Base-by-base conservation (phyloP, 2,329 filamentous ascomycete species). In the Knufia petricola region DNA sequence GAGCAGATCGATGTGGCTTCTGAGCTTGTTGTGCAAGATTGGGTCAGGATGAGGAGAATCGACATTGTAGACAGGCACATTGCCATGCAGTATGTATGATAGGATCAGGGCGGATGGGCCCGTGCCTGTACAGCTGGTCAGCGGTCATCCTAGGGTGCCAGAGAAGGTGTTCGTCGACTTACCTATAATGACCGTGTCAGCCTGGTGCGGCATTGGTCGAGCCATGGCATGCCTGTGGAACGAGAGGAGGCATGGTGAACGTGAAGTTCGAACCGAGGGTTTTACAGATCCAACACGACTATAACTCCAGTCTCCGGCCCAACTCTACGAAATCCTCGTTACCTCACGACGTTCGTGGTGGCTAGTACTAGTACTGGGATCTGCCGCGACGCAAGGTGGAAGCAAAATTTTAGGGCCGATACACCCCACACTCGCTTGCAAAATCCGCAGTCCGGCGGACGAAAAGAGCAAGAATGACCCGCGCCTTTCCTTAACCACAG, bases 91-190 rank as follows among this genome's bases (percentile, higher is more conserved):
- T 37, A 81, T 78, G 61, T 77, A 81, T 39, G 76, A 79, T 30
- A 81, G 68, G 55, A 80, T 75, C 64, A 81, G 69, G 45, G 78
- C 75, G 44, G 78, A 77, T 39, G 78, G 78, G 49, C 78, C 78
- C 60, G 78, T 79, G 59, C 78, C 78, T 79, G 54, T 10, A 6
- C 9, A 24, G 19, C 17, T 31, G 19, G 36, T 51, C 17, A 45
- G 28, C 15, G 28, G 24, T 15, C n/a, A 17, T 21, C 7, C 17
- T 3, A 15, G 23, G 32, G 17, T 17, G 46, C n/a, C n/a, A n/a
- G n/a, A 7, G 24, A 15, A 8, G 6, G 6, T 19, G 24, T 9
- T 17, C 20, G 12, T 26, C 20, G 32, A 57, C 60, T 53, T 48
- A 62, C 61, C 61, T 37, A 63, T 55, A 47, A 63, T 61, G 47